Evolutionary conservation across 208 protist genomes (phyloP).

Genomic region (Leishmania amazonensis): DNA sequence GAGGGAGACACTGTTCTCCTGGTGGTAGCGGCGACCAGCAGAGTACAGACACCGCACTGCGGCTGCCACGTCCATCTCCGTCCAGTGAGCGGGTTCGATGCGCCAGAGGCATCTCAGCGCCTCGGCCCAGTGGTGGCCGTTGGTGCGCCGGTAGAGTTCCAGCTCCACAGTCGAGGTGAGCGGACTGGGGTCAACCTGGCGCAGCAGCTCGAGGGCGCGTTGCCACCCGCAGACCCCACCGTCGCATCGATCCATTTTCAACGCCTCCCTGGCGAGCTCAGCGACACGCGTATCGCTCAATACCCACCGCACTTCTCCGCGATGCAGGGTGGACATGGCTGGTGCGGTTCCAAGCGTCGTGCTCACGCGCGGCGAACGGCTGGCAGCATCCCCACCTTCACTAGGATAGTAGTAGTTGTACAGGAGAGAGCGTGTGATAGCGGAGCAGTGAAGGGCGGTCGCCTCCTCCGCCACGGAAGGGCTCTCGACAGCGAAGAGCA

Average conservation of each 20-base stretch:
- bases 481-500: constrained; percentile 73
- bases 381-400: background rate
- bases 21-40: constrained; percentile 18
- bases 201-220: constrained; percentile 38
- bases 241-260: constrained; percentile 16
- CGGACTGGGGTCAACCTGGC: constrained; percentile 27
- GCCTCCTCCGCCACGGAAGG: constrained; percentile 48
- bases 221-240: constrained; percentile 35
- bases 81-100: constrained; percentile 48
- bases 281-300: constrained; percentile 32
- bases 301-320: constrained; percentile 26
- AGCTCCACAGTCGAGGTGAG: constrained; percentile 36
- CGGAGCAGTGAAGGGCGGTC: constrained; percentile 57
- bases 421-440: constrained; percentile 21
- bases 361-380: background rate
- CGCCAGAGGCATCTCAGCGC: constrained; percentile 38
- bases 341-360: background rate
- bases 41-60: constrained; percentile 55
- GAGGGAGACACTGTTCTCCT: background rate
- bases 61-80: constrained; percentile 61
- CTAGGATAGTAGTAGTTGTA: constrained; percentile 24
- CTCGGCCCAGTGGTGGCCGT: constrained; percentile 29
- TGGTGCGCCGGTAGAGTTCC: constrained; percentile 50
- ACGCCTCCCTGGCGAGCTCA: constrained; percentile 27
- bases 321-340: constrained; percentile 17